Base-by-base conservation (phyloP, 2,329 filamentous ascomycete genomes). In the Ceratocystis huliohia region DNA sequence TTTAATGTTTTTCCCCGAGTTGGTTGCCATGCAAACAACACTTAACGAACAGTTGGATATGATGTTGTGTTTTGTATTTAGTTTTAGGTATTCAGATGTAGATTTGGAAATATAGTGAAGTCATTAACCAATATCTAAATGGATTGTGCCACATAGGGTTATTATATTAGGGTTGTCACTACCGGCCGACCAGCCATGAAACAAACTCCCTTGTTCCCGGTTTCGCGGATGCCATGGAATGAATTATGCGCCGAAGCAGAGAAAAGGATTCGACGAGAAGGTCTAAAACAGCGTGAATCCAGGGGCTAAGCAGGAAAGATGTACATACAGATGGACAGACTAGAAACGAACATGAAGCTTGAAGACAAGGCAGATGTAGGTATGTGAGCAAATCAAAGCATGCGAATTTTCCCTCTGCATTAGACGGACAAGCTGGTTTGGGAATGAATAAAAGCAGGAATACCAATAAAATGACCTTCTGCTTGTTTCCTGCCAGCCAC, bases 161-260 rank as follows among this genome's bases (percentile, higher is more conserved):
- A 7, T 33, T 7, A 0, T 0, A 20, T 30, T 59, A 65, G 50
- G 56, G 56, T 59, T 33, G n/a, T 0, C 0, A n/a, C 1, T 8
- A 3, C 7, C n/a, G 5, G 48, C n/a, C n/a, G 48, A 53, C 22
- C 8, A 25, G 5, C 17, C 6, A 33, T 37, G 56, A 59, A 33
- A 59, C 56, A 2, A 37, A 30, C 22, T 53, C 48, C 20, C 48
- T 53, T 4, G 48, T 28, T 37, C 28, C 28, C 28, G 17, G 33
- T 59, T 33, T 30, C 25, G 56, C 56, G 28, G 28, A 59, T n/a
- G 37, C 56, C 30, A 59, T 59, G 56, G 56, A 59, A 59, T 59
- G 28, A 20, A 37, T 7, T 59, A 59, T 59, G 56, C 56, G 56
- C 28, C 28, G 17, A 59, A 59, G 56, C 56, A 37, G 56, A 37